These are phyloP conservation scores for Amauroascus niger DNA, from an alignment of 2,329 filamentous ascomycete species.

Conservation along the genomic window DNA sequence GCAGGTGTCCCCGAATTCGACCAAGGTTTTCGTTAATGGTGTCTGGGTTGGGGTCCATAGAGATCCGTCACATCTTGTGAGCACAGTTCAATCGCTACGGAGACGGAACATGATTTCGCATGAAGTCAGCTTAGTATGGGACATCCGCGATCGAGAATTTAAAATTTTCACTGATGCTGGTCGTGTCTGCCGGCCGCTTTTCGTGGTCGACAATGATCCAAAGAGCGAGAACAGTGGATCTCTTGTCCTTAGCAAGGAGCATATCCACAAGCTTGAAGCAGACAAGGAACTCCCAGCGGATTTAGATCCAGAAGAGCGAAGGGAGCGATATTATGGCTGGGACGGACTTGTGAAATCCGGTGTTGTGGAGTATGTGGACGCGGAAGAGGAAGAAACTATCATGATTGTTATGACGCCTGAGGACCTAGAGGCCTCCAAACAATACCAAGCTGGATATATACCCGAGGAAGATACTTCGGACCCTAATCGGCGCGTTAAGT, in stretches of 20 bases:
- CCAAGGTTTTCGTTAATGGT: slow-evolving; percentile 96
- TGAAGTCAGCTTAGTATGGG: slow-evolving; percentile 88
- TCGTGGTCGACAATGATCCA: slow-evolving; percentile 79
- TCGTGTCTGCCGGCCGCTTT: slow-evolving; percentile 84
- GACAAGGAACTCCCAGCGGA: slow-evolving; percentile 58
- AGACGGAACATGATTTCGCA: slow-evolving; percentile 75
- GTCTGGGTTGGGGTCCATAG: slow-evolving; percentile 95
- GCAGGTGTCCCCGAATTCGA: slow-evolving; percentile 74
- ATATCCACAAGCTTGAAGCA: slow-evolving; percentile 64
- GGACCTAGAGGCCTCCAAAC: slow-evolving; percentile 70
- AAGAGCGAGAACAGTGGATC: slow-evolving; percentile 65
- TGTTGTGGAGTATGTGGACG: slow-evolving; percentile 91
- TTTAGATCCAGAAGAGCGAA: slow-evolving; percentile 49
- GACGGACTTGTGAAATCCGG: slow-evolving; percentile 72
- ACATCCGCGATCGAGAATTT: slow-evolving; percentile 95
- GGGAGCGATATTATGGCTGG: slow-evolving; percentile 67
- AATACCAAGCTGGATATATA: slow-evolving; percentile 57
- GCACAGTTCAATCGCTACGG: slow-evolving; percentile 65
- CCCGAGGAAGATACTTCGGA: slow-evolving; percentile 57
- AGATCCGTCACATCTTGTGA: slow-evolving; percentile 76
- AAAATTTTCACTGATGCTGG: slow-evolving; percentile 97
- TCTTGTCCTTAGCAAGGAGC: slow-evolving; percentile 74
- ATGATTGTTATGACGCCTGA: slow-evolving; percentile 99
- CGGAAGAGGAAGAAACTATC: slow-evolving; percentile 93
- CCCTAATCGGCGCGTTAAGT: slow-evolving; percentile 77